Base-by-base conservation (phyloP, 2,329 filamentous ascomycete species). In the Pseudogymnoascus sp. region DNA sequence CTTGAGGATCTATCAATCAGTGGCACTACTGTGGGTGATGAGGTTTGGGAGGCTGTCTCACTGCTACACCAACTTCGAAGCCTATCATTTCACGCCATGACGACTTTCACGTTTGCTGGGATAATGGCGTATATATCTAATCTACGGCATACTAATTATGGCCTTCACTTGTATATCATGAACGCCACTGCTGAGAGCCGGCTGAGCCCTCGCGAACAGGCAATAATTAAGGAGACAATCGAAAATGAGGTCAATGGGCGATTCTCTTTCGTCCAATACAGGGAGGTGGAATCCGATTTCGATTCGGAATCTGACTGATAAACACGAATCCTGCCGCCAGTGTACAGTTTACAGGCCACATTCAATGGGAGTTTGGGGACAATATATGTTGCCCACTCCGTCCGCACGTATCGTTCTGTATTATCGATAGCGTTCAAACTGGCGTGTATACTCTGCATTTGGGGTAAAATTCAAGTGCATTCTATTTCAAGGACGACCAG, bases 1-100 rank as follows among this genome's bases (percentile, higher is more conserved):
- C 75, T 89, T 0, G 81, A 85, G 64, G 78, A 82, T 11, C 70
- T 88, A 12, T 78, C 75, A 47, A 78, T 87, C 57, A 79, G 77
- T 43, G 84, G 84, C 7, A 75, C 78, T 43, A 79, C 80, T 14
- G 70, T 81, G 20, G 76, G 79, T 4, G 79, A 84, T 63, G 74
- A 76, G 20, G 72, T 81, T 9, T 75, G 79, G 61, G 68, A 69
- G 34, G 67, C 70, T 3, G 68, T 84, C 11, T 74, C 79, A 9
- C 69, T 69, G 5, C 72, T 86, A 43, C 69, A 69, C 3, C 74
- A 78, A 32, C 71, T 88, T 35, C 79, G 77, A 50, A 74, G 72
- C 3, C 72, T 88, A 6, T 78, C 76, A 4, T 78, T 87, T 41
- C 78, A 76, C 37, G 82, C 80, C 2, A 72, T 79, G 2, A 84